phyloP scores from a whole-genome alignment of 176 grass and related monocot genomes.

The Oryza meyeriana region DNA sequence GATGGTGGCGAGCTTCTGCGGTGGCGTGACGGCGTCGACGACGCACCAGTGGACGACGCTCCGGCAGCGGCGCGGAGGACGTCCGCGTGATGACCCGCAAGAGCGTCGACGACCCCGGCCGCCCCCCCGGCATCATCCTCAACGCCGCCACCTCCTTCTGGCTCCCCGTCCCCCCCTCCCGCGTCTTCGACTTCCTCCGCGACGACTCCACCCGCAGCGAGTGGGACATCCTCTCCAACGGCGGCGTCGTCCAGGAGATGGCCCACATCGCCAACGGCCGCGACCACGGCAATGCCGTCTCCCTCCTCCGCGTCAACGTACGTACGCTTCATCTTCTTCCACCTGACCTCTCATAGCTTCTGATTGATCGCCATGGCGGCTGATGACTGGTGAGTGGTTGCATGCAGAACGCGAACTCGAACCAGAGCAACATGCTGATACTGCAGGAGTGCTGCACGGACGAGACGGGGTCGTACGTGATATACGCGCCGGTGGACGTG shows the following conservation, averaged over 20 bases:
- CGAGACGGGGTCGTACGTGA: conserved; percentile 67
- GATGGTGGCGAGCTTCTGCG: conserved; percentile 86
- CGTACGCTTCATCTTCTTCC: no score
- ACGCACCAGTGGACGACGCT: conserved; percentile 81
- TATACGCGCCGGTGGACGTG: conserved; percentile 82
- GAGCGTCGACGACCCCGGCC: conserved; percentile 75
- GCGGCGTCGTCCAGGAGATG: conserved; percentile 79
- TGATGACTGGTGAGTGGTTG: neutral
- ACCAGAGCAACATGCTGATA: conserved; percentile 88
- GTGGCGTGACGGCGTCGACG: conserved; percentile 67
- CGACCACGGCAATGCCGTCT: conserved; percentile 78
- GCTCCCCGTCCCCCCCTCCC: conserved; percentile 50
- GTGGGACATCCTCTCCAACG: conserved; percentile 88
- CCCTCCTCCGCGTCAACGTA: conserved; percentile 74
- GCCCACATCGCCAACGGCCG: conserved; percentile 73
- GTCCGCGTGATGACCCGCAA: conserved; percentile 78
- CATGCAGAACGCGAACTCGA: conserved; percentile 64
- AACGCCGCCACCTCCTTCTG: conserved; percentile 88
- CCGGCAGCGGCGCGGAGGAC: conserved; percentile 63
- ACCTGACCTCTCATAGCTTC: neutral
- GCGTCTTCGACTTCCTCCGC: conserved; percentile 75
- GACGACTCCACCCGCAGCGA: conserved; percentile 68
- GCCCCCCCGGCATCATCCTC: conserved; percentile 72
- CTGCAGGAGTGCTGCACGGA: conserved; percentile 86
- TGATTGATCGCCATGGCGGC: neutral